Evolutionary conservation across 1,139 yeast species (phyloP).

Genomic region (Petasospora rhodanensis): DNA sequence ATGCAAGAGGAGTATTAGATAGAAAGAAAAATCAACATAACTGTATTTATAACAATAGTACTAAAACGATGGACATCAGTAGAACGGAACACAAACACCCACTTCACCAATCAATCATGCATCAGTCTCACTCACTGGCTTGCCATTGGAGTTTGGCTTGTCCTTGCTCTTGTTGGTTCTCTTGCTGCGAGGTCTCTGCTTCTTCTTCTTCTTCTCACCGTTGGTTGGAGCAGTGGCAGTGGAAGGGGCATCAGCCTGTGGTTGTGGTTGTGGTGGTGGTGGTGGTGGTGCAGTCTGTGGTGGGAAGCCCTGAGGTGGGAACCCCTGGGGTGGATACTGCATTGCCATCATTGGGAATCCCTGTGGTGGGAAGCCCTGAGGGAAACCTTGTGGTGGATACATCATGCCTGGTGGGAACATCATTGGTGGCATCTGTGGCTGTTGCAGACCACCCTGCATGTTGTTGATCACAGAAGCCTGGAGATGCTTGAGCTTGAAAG

Average conservation of each 20-base stretch:
- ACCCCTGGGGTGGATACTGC: no score
- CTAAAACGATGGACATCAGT: no score
- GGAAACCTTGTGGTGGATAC: constrained; percentile 25
- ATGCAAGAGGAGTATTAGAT: constrained; percentile 36
- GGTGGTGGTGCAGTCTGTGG: constrained; percentile 19
- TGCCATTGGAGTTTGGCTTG: no score
- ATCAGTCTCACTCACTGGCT: no score
- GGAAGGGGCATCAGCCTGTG: no score
- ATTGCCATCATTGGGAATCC: no score
- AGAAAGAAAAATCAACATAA: no score
- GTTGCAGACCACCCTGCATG: constrained; percentile 32
- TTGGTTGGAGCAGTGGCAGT: constrained; percentile 5
- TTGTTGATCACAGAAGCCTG: constrained; percentile 34
- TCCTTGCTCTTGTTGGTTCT: no score
- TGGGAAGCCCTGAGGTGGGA: constrained; percentile 21
- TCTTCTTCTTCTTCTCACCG: constrained; percentile 1
- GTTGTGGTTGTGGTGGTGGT: constrained; percentile 22
- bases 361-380: constrained; percentile 6
- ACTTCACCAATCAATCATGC: no score
- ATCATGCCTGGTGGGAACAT: constrained; percentile 27
- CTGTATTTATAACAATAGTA: no score
- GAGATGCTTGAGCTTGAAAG: constrained; percentile 29
- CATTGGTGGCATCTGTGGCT: constrained; percentile 20
- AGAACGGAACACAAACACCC: no score
- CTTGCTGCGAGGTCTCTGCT: no score